Evolutionary conservation across 2,329 filamentous ascomycete species (phyloP).

Genomic region (Phyllosticta capitalensis): DNA sequence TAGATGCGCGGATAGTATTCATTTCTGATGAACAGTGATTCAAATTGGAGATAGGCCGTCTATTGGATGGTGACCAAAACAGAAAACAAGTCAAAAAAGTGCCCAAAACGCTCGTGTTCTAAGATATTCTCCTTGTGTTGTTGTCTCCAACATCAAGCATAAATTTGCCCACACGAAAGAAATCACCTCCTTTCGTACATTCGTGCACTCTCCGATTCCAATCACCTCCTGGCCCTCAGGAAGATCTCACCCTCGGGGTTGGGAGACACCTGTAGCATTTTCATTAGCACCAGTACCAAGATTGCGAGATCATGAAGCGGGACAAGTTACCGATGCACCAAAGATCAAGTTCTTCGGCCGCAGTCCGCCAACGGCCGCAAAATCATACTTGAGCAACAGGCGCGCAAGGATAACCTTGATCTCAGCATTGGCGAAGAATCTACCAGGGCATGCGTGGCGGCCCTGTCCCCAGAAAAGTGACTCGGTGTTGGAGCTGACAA

Average conservation of each 20-base stretch:
- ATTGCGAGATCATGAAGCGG: not conserved
- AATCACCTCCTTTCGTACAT: not conserved
- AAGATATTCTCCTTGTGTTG: not conserved
- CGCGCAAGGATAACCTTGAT: slow-evolving; percentile 26
- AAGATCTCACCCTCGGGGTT: not conserved
- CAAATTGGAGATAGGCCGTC: not conserved
- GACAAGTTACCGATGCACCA: not conserved
- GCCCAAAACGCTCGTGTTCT: not conserved
- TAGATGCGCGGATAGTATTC: no score
- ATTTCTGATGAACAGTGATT: not conserved
- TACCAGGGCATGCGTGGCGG: slow-evolving; percentile 23
- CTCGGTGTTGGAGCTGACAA: slow-evolving; percentile 19
- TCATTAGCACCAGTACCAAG: not conserved
- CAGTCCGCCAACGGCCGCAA: slow-evolving; percentile 13
- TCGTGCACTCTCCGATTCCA: not conserved
- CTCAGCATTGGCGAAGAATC: slow-evolving; percentile 25
- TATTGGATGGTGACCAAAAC: not conserved
- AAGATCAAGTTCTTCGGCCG: slow-evolving; percentile 7
- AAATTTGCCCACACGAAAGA: not conserved
- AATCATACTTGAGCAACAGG: slow-evolving; percentile 21
- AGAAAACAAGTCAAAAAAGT: not conserved
- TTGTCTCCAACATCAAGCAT: not conserved
- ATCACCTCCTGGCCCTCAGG: not conserved
- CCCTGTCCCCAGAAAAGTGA: slow-evolving; percentile 24
- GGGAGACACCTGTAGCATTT: not conserved